These are phyloP conservation scores for Calendula officinalis DNA, from an alignment of 129 eudicot genomes.

Conservation along the genomic window DNA sequence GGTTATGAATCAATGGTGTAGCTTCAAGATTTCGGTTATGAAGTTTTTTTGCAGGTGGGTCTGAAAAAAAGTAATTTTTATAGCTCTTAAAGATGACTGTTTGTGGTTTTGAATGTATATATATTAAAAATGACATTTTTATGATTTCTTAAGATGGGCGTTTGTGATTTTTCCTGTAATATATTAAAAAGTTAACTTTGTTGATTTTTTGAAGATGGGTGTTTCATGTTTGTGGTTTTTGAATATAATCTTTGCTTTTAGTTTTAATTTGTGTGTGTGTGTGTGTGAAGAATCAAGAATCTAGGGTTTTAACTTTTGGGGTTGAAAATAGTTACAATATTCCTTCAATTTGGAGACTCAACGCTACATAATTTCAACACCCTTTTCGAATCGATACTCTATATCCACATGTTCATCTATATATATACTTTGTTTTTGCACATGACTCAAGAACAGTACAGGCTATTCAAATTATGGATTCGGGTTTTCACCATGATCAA, in stretches of 20 bases:
- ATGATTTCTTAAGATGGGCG: conserved; percentile 20
- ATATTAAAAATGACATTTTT: too few relatives aligned
- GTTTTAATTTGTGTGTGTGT: conserved; percentile 7
- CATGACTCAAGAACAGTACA: conserved; percentile 14
- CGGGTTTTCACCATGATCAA: conserved; percentile 47
- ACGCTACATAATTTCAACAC: conserved; percentile 32
- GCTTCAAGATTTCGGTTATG: conserved; percentile 20
- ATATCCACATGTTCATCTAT: conserved; percentile 20
- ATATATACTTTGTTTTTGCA: conserved; percentile 21
- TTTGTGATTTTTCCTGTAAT: too few relatives aligned
- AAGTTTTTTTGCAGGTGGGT: conserved; percentile 16
- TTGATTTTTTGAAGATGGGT: too few relatives aligned
- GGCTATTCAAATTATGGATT: conserved; percentile 30
- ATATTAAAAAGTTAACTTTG: too few relatives aligned
- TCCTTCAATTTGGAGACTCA: conserved; percentile 25
- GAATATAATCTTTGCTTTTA: not conserved
- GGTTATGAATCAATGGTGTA: conserved; percentile 17
- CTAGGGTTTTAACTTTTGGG: conserved; percentile 33
- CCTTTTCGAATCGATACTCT: conserved; percentile 26
- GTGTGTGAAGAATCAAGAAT: too few relatives aligned
- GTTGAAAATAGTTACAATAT: conserved; percentile 25
- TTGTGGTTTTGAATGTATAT: not conserved
- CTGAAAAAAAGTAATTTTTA: conserved; percentile 13
- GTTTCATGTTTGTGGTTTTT: too few relatives aligned
- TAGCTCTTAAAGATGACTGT: not conserved